A percentile compares a stretch with the other conserved stretches of the same genome.
Evolutionary conservation across 495 filamentous ascomycete genomes (phyloP).

Genomic region (Tuber microsphaerosporum): DNA sequence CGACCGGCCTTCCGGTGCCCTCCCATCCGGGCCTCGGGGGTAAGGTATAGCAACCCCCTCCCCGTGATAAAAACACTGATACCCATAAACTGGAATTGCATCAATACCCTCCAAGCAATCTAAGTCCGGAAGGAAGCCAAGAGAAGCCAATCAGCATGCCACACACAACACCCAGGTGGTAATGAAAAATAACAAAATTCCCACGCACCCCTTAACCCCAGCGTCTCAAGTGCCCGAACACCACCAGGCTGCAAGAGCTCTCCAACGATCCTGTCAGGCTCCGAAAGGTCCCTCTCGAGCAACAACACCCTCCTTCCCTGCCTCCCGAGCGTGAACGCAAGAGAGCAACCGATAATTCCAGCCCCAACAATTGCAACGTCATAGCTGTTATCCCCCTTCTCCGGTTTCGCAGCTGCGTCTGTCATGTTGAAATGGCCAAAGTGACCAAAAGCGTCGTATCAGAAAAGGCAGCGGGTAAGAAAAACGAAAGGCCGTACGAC

Average conservation of each 20-base stretch:
- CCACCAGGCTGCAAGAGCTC: slow-evolving; percentile 93
- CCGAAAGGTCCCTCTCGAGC: slow-evolving; percentile 79
- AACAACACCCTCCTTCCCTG: slow-evolving; percentile 90
- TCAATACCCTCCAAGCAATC: slow-evolving; percentile 88
- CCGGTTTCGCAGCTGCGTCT: neutral
- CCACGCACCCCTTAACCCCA: slow-evolving; percentile 55
- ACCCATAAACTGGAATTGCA: slow-evolving; percentile 70
- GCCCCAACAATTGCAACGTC: slow-evolving; percentile 89
- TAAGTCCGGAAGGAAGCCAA: slow-evolving; percentile 7
- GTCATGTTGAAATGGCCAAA: neutral
- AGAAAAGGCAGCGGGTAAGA: neutral
- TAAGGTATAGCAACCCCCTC: slow-evolving; percentile 76
- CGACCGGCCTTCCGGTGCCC: slow-evolving; percentile 56
- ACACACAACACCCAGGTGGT: neutral
- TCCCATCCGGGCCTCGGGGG: slow-evolving; percentile 41
- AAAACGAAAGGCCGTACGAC: neutral
- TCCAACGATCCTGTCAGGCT: slow-evolving; percentile 94
- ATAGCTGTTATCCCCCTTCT: slow-evolving; percentile 30
- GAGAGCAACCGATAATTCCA: slow-evolving; percentile 79
- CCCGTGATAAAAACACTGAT: slow-evolving; percentile 78
- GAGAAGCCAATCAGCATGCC: slow-evolving; percentile 13
- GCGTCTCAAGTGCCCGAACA: slow-evolving; percentile 66
- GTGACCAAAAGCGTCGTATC: neutral
- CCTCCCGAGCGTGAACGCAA: slow-evolving; percentile 69
- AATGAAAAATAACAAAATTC: neutral